Percentiles rank a stretch among this genome's conserved stretches.
Evolutionary conservation across 2,329 filamentous ascomycete species (phyloP).

Genomic region (Torrubiella hemipterigena): DNA sequence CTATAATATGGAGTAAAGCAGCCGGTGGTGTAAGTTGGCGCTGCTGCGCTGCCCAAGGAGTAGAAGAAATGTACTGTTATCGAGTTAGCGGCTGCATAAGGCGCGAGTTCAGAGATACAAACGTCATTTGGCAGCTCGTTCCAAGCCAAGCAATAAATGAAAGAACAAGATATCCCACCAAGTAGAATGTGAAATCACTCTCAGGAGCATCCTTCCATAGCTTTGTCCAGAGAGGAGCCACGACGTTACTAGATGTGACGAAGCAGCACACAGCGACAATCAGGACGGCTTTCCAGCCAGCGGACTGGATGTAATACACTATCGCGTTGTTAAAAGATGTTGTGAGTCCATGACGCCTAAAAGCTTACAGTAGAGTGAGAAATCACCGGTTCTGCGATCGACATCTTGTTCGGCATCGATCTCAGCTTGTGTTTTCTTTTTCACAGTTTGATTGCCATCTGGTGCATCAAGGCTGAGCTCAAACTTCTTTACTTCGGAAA

Average conservation of each 20-base stretch:
- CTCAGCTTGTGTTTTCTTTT: conserved; percentile 2
- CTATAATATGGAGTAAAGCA: conserved; percentile 6
- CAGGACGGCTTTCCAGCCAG: conserved; percentile 14
- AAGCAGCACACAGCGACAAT: conserved; percentile 12
- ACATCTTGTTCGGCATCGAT: conserved; percentile 3
- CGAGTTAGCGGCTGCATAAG: no score
- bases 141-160: conserved; percentile 18
- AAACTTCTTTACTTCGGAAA: conserved; percentile 3
- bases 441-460: no score
- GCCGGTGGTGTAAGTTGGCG: conserved; percentile 9
- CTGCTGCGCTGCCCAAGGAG: conserved; percentile 25
- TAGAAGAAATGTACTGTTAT: conserved; percentile 18
- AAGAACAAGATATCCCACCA: conserved; percentile 21
- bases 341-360: not conserved
- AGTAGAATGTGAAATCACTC: conserved; percentile 16
- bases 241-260: conserved; percentile 21
- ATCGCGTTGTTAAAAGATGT: no score
- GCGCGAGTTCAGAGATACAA: conserved; percentile 4
- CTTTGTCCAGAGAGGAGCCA: conserved; percentile 26
- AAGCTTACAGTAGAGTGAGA: conserved; percentile 22
- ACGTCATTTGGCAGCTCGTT: conserved; percentile 23
- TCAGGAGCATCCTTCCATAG: conserved; percentile 21
- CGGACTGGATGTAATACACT: conserved; percentile 19
- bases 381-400: conserved; percentile 16
- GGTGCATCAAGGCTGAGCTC: not conserved